A percentile compares a stretch with the other conserved stretches of the same genome.
phyloP scores from a whole-genome alignment of 1,284 basidiomycete genomes.

The Cryptococcus floricola region DNA sequence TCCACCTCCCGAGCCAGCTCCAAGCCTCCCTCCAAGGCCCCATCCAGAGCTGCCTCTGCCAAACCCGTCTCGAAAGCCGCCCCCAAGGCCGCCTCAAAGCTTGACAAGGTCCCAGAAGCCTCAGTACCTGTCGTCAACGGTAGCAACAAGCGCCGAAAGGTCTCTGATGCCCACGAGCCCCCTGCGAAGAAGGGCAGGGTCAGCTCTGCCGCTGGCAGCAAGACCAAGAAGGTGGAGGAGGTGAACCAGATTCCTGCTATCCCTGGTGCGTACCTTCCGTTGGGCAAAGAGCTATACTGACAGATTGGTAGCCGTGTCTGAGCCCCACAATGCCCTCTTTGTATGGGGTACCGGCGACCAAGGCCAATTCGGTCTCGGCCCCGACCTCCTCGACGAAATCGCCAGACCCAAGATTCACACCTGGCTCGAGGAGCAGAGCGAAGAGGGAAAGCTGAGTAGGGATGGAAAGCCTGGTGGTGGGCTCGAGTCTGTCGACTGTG shows the following conservation, averaged over 20 bases:
- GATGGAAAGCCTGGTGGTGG: constrained; percentile 59
- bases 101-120: constrained; percentile 2
- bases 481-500: constrained; percentile 68
- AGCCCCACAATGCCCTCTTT: constrained; percentile 55
- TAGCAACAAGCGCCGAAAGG: constrained; percentile 11
- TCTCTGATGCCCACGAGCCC: constrained; percentile 11
- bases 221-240: constrained; percentile 18
- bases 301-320: not conserved
- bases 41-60: constrained; percentile 7
- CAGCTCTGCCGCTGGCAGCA: constrained; percentile 12
- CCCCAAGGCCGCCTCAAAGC: constrained; percentile 11
- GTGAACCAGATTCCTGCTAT: constrained; percentile 32
- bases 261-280: constrained; percentile 21
- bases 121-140: constrained; percentile 4
- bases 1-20: not conserved
- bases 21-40: constrained; percentile 2
- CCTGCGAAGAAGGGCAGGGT: constrained; percentile 25
- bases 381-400: constrained; percentile 63
- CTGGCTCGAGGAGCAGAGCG: constrained; percentile 47
- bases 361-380: constrained; percentile 81
- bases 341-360: constrained; percentile 80
- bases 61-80: constrained; percentile 14
- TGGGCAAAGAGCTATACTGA: not conserved
- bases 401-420: constrained; percentile 64
- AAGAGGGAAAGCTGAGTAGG: constrained; percentile 45